Percentiles rank a stretch among this genome's conserved stretches.
phyloP scores from a whole-genome alignment of 352 stramenopile genomes.

The Pythium myriotylum region DNA sequence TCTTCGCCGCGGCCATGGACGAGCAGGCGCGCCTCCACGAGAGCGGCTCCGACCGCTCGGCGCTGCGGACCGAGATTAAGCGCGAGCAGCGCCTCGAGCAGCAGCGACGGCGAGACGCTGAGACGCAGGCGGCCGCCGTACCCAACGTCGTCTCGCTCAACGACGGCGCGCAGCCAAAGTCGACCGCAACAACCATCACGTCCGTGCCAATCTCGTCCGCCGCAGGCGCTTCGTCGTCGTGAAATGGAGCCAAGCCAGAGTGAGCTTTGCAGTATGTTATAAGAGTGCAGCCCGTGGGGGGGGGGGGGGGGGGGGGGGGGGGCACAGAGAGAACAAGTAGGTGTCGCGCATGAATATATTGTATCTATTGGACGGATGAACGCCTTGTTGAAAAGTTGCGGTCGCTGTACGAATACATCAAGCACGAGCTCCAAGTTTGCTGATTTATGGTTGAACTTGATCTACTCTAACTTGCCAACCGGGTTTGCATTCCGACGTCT shows the following conservation, averaged over 20 bases:
- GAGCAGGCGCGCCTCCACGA: conserved; percentile 21
- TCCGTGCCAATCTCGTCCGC: conserved; percentile 7
- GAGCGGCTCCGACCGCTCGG: conserved; percentile 15
- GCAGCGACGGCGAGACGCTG: not conserved
- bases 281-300: too few species aligned
- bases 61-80: conserved; percentile 16
- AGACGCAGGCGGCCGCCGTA: not conserved
- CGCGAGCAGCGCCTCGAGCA: conserved; percentile 8
- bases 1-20: conserved; percentile 27
- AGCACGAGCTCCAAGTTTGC: too few species aligned
- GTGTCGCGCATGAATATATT: conserved; percentile 8
- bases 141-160: not conserved
- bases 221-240: not conserved
- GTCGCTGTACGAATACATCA: too few species aligned
- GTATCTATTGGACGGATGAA: too few species aligned
- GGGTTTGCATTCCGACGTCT: too few species aligned
- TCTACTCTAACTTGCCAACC: too few species aligned
- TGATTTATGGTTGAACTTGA: too few species aligned
- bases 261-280: too few species aligned
- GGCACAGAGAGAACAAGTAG: conserved; percentile 1
- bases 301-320: too few species aligned
- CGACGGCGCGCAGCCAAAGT: not conserved
- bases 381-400: too few species aligned
- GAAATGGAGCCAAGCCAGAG: too few species aligned
- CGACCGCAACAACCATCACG: conserved; percentile 8